Percentiles rank a stretch among this genome's conserved stretches.
Evolutionary conservation across 2,329 filamentous ascomycete species (phyloP).

Genomic region (Boeremia exigua): DNA sequence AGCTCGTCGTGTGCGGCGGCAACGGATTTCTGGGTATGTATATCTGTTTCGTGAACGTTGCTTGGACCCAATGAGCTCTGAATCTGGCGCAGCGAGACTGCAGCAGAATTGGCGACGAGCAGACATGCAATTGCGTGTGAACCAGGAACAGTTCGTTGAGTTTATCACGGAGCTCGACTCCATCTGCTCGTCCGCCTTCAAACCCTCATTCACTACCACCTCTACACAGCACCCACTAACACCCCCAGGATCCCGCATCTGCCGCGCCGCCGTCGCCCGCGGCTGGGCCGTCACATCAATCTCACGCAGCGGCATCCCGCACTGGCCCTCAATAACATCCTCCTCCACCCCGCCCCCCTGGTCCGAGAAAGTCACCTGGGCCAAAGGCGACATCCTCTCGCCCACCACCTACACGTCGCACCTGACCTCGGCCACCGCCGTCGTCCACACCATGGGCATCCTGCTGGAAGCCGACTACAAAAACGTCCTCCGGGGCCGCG

Average conservation of each 20-base stretch:
- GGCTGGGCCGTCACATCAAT: constrained; percentile 94
- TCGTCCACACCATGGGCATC: constrained; percentile 96
- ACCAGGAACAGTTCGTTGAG: too few species aligned
- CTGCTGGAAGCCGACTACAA: constrained; percentile 98
- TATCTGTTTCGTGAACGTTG: neutral
- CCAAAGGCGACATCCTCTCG: constrained; percentile 83
- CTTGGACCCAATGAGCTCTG: neutral
- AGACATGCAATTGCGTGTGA: too few species aligned
- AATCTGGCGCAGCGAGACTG: neutral
- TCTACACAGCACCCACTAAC: neutral
- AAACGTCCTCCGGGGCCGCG: constrained; percentile 80
- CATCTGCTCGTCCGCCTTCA: too few species aligned
- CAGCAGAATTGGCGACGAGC: too few species aligned
- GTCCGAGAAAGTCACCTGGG: constrained; percentile 85
- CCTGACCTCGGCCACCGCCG: constrained; percentile 78
- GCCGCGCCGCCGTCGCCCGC: constrained; percentile 82
- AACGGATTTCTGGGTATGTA: constrained; percentile 82
- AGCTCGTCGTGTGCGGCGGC: constrained; percentile 88
- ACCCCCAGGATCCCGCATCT: constrained; percentile 73
- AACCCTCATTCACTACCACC: too few species aligned
- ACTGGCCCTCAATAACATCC: constrained; percentile 80
- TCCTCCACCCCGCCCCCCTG: constrained; percentile 75
- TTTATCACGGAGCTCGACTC: too few species aligned
- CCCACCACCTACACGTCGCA: constrained; percentile 79
- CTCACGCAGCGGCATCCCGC: constrained; percentile 91